Evolutionary conservation across 495 filamentous ascomycete species (phyloP), one percentile per base, ranked within the genome.

Genomic region (Penicillium pancosmium): DNA sequence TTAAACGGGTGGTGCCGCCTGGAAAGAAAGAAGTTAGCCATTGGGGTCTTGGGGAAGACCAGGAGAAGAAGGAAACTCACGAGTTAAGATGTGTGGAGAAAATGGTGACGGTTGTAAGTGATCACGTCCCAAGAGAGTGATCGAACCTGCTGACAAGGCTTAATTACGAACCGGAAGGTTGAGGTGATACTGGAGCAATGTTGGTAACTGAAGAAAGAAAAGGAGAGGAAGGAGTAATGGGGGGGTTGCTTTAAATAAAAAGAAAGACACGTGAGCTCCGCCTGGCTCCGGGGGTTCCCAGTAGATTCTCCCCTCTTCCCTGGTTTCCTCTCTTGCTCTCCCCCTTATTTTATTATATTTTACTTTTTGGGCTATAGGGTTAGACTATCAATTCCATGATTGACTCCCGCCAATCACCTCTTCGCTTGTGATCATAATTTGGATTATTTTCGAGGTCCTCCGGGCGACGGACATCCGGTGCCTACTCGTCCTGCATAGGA

Each of bases 1-100:
- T 95, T 93, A 88, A 90, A 96, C 80, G 92, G 92, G 86, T 98
- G 90, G 82, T 98, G 93, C 79, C 89, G 85, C 69, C 93, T 94
- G 69, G 21, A 61, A 55, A 38, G 36, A 47, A 19, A 27, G 18
- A 23, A 47, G 64, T 74, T 56, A 70, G 69, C 44, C 48, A 55
- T 27, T n/a, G 8, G 9, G 6, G 10, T 5, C 46, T 3, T 3
- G 21, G 9, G 23, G 19, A 13, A 31, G 34, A 16, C 15, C 44
- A 38, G 25, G 49, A 52, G 43, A 21, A 48, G 46, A 7, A 31
- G 54, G 43, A 18, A 15, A 78, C 77, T 69, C 57, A 80, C 77
- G 77, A 80, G 72, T 80, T 78, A 59, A 80, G 76, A 62, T 66
- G 72, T 73, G 75, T 80, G 71, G 72, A 59, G 75, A 80, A 80